Percentiles rank a stretch among this genome's conserved stretches.
These are phyloP conservation scores for Suillus lakei DNA, from an alignment of 768 basidiomycete genomes.

Conservation along the genomic window DNA sequence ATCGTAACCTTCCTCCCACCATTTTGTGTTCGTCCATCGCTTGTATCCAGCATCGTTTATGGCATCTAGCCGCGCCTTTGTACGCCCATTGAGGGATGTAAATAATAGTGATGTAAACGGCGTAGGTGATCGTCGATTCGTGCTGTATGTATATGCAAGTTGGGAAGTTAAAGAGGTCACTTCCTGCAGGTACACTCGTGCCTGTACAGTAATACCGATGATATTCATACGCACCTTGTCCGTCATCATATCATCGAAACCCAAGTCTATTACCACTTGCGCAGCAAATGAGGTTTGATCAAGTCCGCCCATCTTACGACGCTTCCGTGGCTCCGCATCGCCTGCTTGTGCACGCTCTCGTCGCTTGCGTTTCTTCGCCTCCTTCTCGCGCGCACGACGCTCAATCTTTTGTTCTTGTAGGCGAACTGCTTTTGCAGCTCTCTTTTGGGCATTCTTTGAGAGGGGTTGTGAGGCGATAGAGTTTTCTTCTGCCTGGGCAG, in stretches of 20 bases:
- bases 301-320: constrained; percentile 27
- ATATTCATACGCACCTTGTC: constrained; percentile 68
- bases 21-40: constrained; percentile 83
- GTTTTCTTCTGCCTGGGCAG: constrained; percentile 18
- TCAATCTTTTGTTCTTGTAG: constrained; percentile 69
- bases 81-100: constrained; percentile 79
- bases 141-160: constrained; percentile 88
- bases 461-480: constrained; percentile 35
- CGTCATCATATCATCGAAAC: constrained; percentile 91
- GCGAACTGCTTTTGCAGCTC: constrained; percentile 71
- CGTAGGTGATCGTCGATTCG: constrained; percentile 72
- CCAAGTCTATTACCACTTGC: constrained; percentile 82
- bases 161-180: constrained; percentile 88
- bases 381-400: constrained; percentile 78
- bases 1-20: constrained; percentile 82
- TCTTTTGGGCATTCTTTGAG: constrained; percentile 83
- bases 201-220: constrained; percentile 12
- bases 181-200: constrained; percentile 60
- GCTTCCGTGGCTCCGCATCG: constrained; percentile 43
- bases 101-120: constrained; percentile 79
- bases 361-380: constrained; percentile 76
- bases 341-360: constrained; percentile 65
- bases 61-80: constrained; percentile 64
- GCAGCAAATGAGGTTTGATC: constrained; percentile 53
- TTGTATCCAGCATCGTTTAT: constrained; percentile 70